Conservation (phyloP, 2,329 filamentous ascomycete species). For the Pestalotiopsis sp. region DNA sequence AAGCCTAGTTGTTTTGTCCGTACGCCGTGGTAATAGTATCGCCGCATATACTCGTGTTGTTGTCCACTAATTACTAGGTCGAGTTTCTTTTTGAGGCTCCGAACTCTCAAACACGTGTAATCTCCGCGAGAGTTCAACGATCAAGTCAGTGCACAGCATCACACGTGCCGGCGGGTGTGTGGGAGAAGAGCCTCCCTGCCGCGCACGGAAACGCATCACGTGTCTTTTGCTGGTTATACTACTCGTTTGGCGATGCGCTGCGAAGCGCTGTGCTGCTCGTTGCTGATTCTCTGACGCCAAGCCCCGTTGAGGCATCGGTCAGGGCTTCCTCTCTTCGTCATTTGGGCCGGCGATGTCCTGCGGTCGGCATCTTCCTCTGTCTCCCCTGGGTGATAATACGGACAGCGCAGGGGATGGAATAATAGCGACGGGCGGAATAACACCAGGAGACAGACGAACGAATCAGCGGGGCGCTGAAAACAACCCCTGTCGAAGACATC, state of each 20-base stretch:
- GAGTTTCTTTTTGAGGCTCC: neutral
- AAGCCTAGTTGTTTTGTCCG: too few species aligned
- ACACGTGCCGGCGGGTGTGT: neutral
- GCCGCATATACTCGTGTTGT: neutral
- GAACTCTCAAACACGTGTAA: constrained; percentile 4
- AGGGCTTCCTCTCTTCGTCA: neutral
- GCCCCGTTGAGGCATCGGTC: constrained; percentile 4
- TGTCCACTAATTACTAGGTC: neutral
- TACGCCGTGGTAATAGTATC: neutral
- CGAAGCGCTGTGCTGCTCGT: too few species aligned
- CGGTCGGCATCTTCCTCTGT: neutral
- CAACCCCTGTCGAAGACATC: neutral
- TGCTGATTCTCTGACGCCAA: neutral
- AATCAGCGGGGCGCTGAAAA: neutral
- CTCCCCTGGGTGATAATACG: neutral
- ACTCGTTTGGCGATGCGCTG: neutral
- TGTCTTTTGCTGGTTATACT: neutral
- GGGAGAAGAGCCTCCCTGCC: neutral
- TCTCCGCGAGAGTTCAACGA: constrained; percentile 1
- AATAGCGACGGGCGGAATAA: neutral
- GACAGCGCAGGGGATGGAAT: neutral
- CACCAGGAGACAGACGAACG: neutral
- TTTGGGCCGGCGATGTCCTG: constrained; percentile 12
- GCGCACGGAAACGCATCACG: neutral
- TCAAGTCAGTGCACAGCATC: neutral